Base-by-base conservation (phyloP, 2,329 filamentous ascomycete genomes). In the Westerdykella ornata region DNA sequence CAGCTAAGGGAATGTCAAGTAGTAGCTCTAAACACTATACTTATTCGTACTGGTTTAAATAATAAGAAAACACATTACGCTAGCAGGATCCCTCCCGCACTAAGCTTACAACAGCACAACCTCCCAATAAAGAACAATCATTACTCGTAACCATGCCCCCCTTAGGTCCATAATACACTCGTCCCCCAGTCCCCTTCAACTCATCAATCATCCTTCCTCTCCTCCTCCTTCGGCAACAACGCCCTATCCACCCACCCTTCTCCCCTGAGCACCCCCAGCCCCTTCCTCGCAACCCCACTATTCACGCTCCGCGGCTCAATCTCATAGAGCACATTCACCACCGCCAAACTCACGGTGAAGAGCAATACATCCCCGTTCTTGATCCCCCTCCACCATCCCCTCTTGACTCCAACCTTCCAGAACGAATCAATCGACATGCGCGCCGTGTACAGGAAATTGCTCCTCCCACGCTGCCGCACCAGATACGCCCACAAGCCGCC, bases 361-460 rank as follows among this genome's bases (percentile, higher is more conserved):
- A 97, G 70, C 70, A 84, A 78, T 4, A 96, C 79, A 66, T 97
- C 90, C 0, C 88, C 88, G 29, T 86, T 85, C 55, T 76, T 79
- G 62, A 92, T 75, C 9, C 86, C 86, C 49, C 77, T 80, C 88
- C 90, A 95, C 80, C 88, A 88, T 1, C 87, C 78, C 26, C 83
- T 74, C 79, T 97, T 97, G 41, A 85, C 79, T n/a, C 89, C 88
- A 0, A 94, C 87, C 71, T 94, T 94, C 87, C 88, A 97, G 35
- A 88, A 66, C 29, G 80, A 86, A 62, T 94, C 85, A 20, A 95
- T 72, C 45, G 84, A 88, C n/a, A 82, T 70, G 2, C 89, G 76
- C 20, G 85, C 80, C 49, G 80, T 82, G 65, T 92, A 92, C 46
- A 96, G 56, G 65, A 94, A 94, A 41, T 86, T 77, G 1, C 75